Evolutionary conservation across 2,329 filamentous ascomycete species (phyloP), one percentile per base, ranked within the genome.

Genomic region (Fusarium pseudocircinatum): DNA sequence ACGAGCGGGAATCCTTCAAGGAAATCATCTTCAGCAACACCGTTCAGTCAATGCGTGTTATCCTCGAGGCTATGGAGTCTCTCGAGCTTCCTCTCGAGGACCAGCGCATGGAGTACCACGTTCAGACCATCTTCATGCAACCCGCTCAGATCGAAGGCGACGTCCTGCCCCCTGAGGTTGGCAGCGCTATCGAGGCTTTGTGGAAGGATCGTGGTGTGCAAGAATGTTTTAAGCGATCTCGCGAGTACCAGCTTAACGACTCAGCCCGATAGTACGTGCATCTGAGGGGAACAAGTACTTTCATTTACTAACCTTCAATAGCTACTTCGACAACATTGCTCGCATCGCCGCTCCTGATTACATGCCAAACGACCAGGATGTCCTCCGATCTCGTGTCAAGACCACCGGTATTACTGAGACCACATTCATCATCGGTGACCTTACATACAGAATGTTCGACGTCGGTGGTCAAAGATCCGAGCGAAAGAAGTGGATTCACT

Each of bases 401-500:
- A 98, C 95, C 6, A 97, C 95, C 30, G 95, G 95, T 91, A 97
- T 98, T 81, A 97, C 95, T 37, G 95, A 97, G 85, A 98, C 95
- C 28, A 96, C 94, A 37, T 97, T 98, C 85, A 96, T 96, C 82
- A 97, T 97, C 75, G 95, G 94, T 75, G 94, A 97, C 79, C 87
- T 98, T 74, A 97, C 95, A 65, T 98, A 97, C 87, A 91, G 95
- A 76, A 97, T 98, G 95, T 97, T 97, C 84, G 95, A 98, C 80
- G 95, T 98, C 50, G 95, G 95, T 88, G 96, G 95, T 75, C 95
- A 97, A 85, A 91, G 95, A 82, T 97, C 94, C 12, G 95, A 98
- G 85, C 92, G 95, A 82, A 98, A 98, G 93, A 98, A 98, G 90
- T 98, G 95, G 95, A 98, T 98, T 78, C 95, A 98, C 87, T 97